These are phyloP conservation scores for Nyctanthes arbortristis DNA, from an alignment of 257 asterid genomes.

Conservation along the genomic window DNA sequence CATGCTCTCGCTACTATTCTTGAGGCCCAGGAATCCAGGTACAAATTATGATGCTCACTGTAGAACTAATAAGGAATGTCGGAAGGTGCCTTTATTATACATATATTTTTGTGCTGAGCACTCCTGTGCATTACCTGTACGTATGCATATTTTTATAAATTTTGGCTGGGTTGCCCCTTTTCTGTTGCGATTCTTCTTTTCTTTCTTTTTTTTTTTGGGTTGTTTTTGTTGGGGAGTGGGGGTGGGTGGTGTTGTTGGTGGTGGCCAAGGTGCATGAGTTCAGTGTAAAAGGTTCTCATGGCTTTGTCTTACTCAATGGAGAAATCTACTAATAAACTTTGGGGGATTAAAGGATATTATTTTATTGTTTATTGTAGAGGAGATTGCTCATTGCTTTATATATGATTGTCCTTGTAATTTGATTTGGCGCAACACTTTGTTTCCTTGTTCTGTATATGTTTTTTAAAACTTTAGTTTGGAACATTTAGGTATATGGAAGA, in stretches of 20 bases:
- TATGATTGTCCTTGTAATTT: constrained; percentile 1
- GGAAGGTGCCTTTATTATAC: background rate
- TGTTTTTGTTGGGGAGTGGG: too few species aligned
- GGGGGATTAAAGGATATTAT: too few species aligned
- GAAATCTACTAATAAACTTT: too few species aligned
- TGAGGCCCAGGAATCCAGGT: constrained; percentile 89
- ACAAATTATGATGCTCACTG: constrained; percentile 20
- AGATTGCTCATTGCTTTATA: background rate
- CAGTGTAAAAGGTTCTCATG: too few species aligned
- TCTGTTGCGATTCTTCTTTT: too few species aligned
- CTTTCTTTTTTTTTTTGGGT: too few species aligned
- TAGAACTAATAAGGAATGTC: background rate
- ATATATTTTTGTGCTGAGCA: background rate
- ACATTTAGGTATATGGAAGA: constrained; percentile 76
- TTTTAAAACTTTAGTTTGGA: constrained; percentile 16
- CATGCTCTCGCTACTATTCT: constrained; percentile 86
- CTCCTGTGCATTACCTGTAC: too few species aligned
- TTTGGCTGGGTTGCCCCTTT: too few species aligned
- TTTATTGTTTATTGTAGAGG: background rate
- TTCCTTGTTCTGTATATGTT: background rate
- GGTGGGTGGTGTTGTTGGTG: too few species aligned
- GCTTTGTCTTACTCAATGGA: too few species aligned
- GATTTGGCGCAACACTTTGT: background rate
- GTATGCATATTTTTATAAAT: too few species aligned
- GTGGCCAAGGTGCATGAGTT: too few species aligned